A percentile compares a stretch with the other conserved stretches of the same genome.
phyloP scores from a whole-genome alignment of 2,329 filamentous ascomycete species.

The Neopestalotiopsis sp. region DNA sequence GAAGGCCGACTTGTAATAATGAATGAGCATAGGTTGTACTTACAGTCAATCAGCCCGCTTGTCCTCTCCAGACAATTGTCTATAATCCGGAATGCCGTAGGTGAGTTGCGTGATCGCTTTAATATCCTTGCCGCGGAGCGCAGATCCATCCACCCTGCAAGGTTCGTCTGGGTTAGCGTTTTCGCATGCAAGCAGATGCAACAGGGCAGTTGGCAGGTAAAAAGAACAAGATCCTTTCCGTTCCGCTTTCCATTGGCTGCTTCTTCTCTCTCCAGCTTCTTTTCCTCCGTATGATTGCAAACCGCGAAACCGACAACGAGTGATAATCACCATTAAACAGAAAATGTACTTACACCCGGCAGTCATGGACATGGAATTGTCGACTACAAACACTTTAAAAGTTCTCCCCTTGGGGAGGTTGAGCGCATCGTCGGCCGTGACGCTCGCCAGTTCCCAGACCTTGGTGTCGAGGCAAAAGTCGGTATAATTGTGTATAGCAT shows the following conservation, averaged over 20 bases:
- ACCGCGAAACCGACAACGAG: not conserved
- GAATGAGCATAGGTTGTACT: not conserved
- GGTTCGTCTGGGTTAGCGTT: not conserved
- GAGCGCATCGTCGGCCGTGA: not conserved
- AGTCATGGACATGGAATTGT: constrained; percentile 1
- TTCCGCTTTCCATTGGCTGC: too few species aligned
- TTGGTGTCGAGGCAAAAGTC: constrained; percentile 7
- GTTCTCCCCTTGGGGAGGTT: not conserved
- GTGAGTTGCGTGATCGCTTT: not conserved
- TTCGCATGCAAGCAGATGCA: not conserved
- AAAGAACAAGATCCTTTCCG: not conserved
- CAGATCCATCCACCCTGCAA: constrained; percentile 7
- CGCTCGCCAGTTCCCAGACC: constrained; percentile 15
- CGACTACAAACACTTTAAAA: not conserved
- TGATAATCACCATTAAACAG: not conserved
- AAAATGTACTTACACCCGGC: not conserved
- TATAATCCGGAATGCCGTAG: constrained; percentile 13
- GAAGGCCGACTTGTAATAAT: not conserved
- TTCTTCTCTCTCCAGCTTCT: not conserved
- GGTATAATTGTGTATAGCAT: constrained; percentile 15
- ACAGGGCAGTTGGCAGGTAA: not conserved
- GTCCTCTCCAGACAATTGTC: constrained; percentile 8
- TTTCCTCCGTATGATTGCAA: not conserved
- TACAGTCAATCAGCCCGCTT: not conserved
- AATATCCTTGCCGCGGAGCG: not conserved